Percentiles rank a stretch among this genome's conserved stretches.
Evolutionary conservation across 2,329 filamentous ascomycete genomes (phyloP).

Genomic region (Macrophomina phaseolina): DNA sequence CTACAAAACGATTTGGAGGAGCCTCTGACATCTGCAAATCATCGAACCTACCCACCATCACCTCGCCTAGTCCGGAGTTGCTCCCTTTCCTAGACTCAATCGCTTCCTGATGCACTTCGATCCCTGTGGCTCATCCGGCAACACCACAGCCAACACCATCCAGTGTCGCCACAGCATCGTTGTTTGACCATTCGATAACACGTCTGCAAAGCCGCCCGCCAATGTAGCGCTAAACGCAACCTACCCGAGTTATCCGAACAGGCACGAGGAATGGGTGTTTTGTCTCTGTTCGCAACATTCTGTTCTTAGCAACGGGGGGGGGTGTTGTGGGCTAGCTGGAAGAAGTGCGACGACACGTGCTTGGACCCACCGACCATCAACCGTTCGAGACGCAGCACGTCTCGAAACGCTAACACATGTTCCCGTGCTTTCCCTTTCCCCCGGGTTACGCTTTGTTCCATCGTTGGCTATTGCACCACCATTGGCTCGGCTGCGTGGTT

Average conservation of each 20-base stretch:
- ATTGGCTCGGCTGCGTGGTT: too few species aligned
- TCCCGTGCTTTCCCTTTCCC: too few species aligned
- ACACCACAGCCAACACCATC: background rate
- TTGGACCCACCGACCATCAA: background rate
- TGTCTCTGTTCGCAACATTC: background rate
- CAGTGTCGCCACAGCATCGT: background rate
- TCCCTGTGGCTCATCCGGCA: background rate
- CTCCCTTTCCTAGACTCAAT: background rate
- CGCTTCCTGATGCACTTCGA: conserved; percentile 3
- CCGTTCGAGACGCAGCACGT: background rate
- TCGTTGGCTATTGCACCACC: too few species aligned
- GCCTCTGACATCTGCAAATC: background rate
- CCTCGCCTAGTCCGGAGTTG: background rate
- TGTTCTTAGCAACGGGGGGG: background rate
- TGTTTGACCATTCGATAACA: background rate
- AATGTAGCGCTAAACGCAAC: background rate
- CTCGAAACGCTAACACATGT: too few species aligned
- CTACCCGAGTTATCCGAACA: background rate
- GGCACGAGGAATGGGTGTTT: background rate
- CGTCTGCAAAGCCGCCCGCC: background rate
- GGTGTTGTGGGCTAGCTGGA: background rate
- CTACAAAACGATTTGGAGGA: background rate
- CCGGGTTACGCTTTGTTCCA: too few species aligned
- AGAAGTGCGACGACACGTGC: background rate
- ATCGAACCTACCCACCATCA: background rate